A percentile compares a stretch with the other conserved stretches of the same genome.
Conservation (phyloP, 73 alveolate genomes). For the Paramecium biaurelia region DNA sequence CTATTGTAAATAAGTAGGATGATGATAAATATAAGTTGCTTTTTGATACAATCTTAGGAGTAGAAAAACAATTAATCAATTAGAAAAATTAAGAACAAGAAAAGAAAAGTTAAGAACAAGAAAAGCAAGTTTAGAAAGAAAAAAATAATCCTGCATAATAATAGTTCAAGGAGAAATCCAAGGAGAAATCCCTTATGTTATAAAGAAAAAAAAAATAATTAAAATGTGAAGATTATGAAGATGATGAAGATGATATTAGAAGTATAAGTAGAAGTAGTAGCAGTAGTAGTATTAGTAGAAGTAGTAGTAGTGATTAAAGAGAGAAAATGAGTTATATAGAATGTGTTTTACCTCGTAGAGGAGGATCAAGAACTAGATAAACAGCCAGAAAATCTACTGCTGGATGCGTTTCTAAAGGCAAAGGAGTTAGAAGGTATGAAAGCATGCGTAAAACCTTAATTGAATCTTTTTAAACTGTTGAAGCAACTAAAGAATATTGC, state of each 20-base stretch:
- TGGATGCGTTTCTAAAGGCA: neutral
- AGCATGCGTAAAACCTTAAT: neutral
- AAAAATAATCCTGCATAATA: too few species aligned
- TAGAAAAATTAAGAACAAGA: neutral
- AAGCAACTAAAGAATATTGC: slow-evolving; percentile 83
- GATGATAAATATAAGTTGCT: slow-evolving; percentile 57
- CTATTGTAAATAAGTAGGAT: slow-evolving; percentile 2
- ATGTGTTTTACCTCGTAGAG: neutral
- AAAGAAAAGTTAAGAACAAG: neutral
- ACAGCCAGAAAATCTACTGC: neutral
- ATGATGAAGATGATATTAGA: too few species aligned
- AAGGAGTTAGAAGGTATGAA: neutral
- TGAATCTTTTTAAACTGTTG: slow-evolving; percentile 67
- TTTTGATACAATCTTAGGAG: slow-evolving; percentile 70
- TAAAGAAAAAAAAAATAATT: too few species aligned
- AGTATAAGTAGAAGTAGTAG: neutral
- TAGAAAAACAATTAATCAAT: slow-evolving; percentile 12
- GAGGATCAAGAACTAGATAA: neutral
- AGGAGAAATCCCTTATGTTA: too few species aligned
- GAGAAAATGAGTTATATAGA: neutral
- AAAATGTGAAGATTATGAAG: too few species aligned
- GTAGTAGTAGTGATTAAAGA: neutral
- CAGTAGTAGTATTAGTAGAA: neutral
- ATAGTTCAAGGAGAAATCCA: too few species aligned
- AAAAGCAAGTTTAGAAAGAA: too few species aligned